Evolutionary conservation across 139 green algal genomes (phyloP).

Genomic region (Dunaliella primolecta): DNA sequence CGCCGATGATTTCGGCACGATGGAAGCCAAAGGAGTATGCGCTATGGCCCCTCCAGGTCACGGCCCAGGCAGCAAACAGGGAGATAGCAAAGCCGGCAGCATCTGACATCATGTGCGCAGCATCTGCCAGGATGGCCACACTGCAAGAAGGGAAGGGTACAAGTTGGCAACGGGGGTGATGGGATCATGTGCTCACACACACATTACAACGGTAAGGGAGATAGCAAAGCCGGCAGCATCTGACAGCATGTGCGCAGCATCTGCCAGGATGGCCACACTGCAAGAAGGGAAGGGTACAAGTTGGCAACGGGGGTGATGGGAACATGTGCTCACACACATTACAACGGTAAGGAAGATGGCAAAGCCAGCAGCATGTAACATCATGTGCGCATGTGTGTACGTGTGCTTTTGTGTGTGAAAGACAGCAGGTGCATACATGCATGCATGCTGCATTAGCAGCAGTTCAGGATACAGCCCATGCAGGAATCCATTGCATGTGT

Average conservation of each 20-base stretch:
- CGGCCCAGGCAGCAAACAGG: conserved; percentile 51
- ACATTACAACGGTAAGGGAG: not conserved
- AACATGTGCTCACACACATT: not conserved
- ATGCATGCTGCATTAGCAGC: not conserved
- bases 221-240: conserved; percentile 77
- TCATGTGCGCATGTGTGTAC: too few relatives aligned
- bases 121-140: conserved; percentile 92
- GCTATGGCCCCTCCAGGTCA: conserved; percentile 32
- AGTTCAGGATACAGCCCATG: too few relatives aligned
- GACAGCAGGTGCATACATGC: not conserved
- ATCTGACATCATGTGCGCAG: conserved; percentile 92
- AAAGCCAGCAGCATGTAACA: not conserved
- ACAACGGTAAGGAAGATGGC: not conserved
- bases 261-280: conserved; percentile 91
- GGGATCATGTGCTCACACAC: not conserved
- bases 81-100: conserved; percentile 81
- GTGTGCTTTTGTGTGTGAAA: not conserved
- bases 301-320: not conserved
- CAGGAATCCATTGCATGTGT: too few relatives aligned
- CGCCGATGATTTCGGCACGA: conserved; percentile 87
- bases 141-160: conserved; percentile 34
- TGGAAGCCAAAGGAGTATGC: conserved; percentile 86
- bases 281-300: not conserved
- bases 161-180: not conserved
- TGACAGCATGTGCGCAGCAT: conserved; percentile 92